Conservation (phyloP, 768 basidiomycete genomes). For the Leccinum obscurum region DNA sequence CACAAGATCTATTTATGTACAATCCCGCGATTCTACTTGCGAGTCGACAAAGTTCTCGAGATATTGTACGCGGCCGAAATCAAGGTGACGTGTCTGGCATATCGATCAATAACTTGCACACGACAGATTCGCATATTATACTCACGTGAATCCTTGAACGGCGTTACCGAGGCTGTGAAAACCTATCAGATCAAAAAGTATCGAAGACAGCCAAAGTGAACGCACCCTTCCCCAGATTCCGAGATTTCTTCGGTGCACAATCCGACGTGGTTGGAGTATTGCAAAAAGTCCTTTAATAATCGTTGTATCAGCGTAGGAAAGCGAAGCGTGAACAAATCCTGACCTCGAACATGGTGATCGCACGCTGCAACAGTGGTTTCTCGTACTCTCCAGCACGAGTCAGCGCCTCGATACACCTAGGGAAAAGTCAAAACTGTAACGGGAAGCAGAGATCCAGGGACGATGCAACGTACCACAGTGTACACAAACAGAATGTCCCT, state of each 20-base stretch:
- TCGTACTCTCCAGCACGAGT: constrained; percentile 86
- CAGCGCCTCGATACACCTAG: constrained; percentile 84
- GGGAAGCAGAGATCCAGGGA: background rate
- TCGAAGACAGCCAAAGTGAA: constrained; percentile 3
- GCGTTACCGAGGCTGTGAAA: constrained; percentile 72
- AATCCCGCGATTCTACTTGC: constrained; percentile 9
- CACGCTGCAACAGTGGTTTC: constrained; percentile 57
- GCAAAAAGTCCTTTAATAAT: constrained; percentile 60
- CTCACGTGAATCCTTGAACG: constrained; percentile 88
- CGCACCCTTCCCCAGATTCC: constrained; percentile 79
- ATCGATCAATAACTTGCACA: background rate
- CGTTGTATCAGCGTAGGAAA: background rate
- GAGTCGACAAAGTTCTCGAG: constrained; percentile 53
- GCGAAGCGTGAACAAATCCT: constrained; percentile 9
- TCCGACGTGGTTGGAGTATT: constrained; percentile 86
- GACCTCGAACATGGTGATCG: constrained; percentile 91
- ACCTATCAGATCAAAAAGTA: background rate
- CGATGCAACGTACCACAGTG: constrained; percentile 56
- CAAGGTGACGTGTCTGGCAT: constrained; percentile 70
- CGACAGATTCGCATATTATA: constrained; percentile 12
- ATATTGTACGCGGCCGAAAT: constrained; percentile 86
- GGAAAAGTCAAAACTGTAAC: background rate
- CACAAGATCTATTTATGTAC: too few relatives aligned
- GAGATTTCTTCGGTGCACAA: constrained; percentile 87
- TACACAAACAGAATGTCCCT: constrained; percentile 91